Evolutionary conservation across 768 basidiomycete species (phyloP).

Genomic region (Boletus insuetus): DNA sequence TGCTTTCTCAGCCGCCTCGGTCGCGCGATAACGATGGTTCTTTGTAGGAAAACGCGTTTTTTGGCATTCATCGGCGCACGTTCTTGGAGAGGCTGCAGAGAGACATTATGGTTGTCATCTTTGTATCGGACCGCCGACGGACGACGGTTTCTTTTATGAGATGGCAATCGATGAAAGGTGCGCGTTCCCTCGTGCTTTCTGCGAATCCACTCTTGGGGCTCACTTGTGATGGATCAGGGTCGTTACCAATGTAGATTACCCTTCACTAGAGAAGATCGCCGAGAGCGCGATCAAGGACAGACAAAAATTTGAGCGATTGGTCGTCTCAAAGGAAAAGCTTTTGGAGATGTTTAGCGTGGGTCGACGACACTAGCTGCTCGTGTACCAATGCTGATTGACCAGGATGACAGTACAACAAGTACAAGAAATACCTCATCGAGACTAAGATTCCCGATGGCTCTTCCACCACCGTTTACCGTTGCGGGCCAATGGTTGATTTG

Average conservation of each 20-base stretch:
- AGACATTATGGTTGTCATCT: conserved; percentile 96
- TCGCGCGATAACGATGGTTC: too few relatives aligned
- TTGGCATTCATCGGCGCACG: conserved; percentile 99
- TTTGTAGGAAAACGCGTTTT: conserved; percentile 87
- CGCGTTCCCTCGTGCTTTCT: background rate
- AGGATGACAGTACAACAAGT: conserved; percentile 88
- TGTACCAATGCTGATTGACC: conserved; percentile 1
- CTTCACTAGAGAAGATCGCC: conserved; percentile 82
- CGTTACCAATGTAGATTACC: conserved; percentile 80
- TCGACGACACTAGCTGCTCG: conserved; percentile 3
- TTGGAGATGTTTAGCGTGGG: conserved; percentile 93
- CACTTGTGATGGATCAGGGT: conserved; percentile 42
- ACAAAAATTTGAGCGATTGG: conserved; percentile 93
- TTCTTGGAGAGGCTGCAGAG: conserved; percentile 95
- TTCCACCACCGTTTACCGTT: conserved; percentile 96
- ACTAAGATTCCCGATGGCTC: conserved; percentile 95
- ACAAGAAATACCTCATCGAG: conserved; percentile 94
- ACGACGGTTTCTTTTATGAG: conserved; percentile 99
- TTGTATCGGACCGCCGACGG: conserved; percentile 94
- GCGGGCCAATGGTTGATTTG: conserved; percentile 97
- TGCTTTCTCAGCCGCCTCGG: background rate
- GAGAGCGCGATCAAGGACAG: conserved; percentile 92
- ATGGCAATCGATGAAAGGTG: conserved; percentile 88
- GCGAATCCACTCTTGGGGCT: too few relatives aligned
- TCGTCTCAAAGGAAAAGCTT: conserved; percentile 91